Conservation (phyloP, 2,329 filamentous ascomycete species). For the Alternaria brassicae region DNA sequence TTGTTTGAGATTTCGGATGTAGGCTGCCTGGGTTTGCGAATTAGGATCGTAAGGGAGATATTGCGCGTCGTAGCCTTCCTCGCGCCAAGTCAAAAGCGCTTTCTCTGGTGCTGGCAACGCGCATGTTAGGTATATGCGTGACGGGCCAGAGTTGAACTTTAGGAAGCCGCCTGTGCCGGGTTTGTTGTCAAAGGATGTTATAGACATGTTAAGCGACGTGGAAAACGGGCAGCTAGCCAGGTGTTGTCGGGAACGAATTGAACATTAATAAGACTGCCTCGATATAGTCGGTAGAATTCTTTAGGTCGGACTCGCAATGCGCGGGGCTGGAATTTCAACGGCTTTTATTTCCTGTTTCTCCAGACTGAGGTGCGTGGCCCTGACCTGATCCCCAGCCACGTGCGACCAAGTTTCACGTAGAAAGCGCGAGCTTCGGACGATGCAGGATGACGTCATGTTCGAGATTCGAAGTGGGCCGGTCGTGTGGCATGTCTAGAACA, state of each 20-base stretch:
- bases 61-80: conserved; percentile 53
- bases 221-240: neutral
- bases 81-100: conserved; percentile 50
- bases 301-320: neutral
- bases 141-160: conserved; percentile 47
- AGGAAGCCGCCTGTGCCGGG: conserved; percentile 42
- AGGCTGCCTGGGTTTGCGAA: conserved; percentile 33
- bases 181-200: conserved; percentile 33
- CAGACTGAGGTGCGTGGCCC: neutral
- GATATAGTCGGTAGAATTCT: neutral
- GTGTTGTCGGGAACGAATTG: neutral
- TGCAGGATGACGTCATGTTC: conserved; percentile 10
- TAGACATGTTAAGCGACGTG: conserved; percentile 29
- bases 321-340: neutral
- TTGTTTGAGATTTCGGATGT: conserved; percentile 42
- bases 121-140: conserved; percentile 51
- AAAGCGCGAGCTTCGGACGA: conserved; percentile 2
- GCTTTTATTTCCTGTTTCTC: conserved; percentile 1
- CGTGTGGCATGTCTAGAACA: neutral
- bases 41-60: conserved; percentile 47
- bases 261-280: neutral
- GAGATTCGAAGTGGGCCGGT: neutral
- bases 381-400: conserved; percentile 7
- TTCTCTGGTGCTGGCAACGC: conserved; percentile 48
- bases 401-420: conserved; percentile 11